Percentiles rank a stretch among this genome's conserved stretches.
phyloP scores from a whole-genome alignment of 345 rosid genomes.

The Hibiscus syriacus region DNA sequence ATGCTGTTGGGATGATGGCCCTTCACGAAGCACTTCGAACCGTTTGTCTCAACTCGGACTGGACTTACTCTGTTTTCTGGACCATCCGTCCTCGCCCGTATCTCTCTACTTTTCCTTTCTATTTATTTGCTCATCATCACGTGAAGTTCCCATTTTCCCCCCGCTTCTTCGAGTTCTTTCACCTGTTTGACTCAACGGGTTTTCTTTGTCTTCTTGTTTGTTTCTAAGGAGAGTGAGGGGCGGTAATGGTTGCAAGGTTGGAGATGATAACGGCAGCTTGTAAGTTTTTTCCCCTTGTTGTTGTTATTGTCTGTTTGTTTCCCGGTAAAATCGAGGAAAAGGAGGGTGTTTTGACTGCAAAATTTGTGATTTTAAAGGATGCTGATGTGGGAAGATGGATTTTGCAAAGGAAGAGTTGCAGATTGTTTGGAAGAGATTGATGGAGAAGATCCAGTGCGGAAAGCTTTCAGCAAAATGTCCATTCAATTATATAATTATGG shows the following conservation, averaged over 20 bases:
- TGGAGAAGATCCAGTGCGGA: slow-evolving; percentile 89
- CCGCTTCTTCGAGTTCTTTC: no score
- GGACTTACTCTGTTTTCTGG: slow-evolving; percentile 99
- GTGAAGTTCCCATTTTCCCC: background rate
- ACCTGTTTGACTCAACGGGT: slow-evolving; percentile 26
- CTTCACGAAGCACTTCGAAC: slow-evolving; percentile 98
- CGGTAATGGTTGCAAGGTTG: slow-evolving; percentile 96
- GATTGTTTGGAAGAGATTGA: slow-evolving; percentile 82
- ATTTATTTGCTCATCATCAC: background rate
- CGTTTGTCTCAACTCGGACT: slow-evolving; percentile 93
- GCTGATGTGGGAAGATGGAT: slow-evolving; percentile 99
- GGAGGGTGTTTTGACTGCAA: slow-evolving; percentile 3
- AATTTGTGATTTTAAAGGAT: slow-evolving; percentile 45
- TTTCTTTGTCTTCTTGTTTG: slow-evolving; percentile 18
- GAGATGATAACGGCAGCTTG: slow-evolving; percentile 99
- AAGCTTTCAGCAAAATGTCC: slow-evolving; percentile 99
- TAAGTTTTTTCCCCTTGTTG: slow-evolving; percentile 41
- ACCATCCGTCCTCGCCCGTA: slow-evolving; percentile 99
- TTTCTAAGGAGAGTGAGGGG: slow-evolving; percentile 90
- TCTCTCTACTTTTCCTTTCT: background rate
- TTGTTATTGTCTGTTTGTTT: slow-evolving; percentile 8
- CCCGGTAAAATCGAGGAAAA: slow-evolving; percentile 11
- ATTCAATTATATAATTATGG: slow-evolving; percentile 99
- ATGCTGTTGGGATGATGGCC: slow-evolving; percentile 99
- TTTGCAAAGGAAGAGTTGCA: slow-evolving; percentile 71